phyloP scores from a whole-genome alignment of 768 basidiomycete species.

The Asterophora parasitica region DNA sequence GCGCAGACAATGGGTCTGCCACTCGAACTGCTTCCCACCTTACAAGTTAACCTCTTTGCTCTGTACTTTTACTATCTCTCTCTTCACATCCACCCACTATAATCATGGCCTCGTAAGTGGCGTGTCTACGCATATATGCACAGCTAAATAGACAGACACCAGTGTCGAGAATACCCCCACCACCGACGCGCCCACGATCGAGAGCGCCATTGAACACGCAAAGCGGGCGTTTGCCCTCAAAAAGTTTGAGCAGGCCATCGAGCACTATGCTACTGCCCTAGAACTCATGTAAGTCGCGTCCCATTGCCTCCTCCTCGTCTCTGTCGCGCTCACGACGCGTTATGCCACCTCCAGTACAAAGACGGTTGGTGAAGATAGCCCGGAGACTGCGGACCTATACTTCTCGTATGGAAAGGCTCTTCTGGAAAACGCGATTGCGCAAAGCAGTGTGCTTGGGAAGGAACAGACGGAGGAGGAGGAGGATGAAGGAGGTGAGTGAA shows the following conservation, averaged over 20 bases:
- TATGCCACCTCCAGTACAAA: conserved; percentile 49
- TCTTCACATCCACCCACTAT: background rate
- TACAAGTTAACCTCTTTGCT: background rate
- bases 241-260: conserved; percentile 83
- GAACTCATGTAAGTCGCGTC: conserved; percentile 70
- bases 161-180: conserved; percentile 9
- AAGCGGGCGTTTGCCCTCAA: conserved; percentile 86
- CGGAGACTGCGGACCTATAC: conserved; percentile 83
- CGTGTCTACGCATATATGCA: background rate
- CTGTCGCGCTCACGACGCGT: conserved; percentile 13
- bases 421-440: conserved; percentile 85
- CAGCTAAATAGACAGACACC: background rate
- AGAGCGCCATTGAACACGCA: conserved; percentile 67
- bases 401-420: conserved; percentile 91
- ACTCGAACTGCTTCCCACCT: background rate
- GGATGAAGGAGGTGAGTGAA: conserved; percentile 31
- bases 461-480: conserved; percentile 62
- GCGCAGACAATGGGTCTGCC: background rate
- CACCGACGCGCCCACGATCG: conserved; percentile 32
- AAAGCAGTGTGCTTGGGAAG: conserved; percentile 85
- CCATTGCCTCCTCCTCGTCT: conserved; percentile 6
- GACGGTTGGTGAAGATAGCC: conserved; percentile 73
- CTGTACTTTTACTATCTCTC: background rate
- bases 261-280: conserved; percentile 78
- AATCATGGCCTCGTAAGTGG: conserved; percentile 13